Conservation (phyloP, 768 basidiomycete genomes). For the Myochromella boudieri region DNA sequence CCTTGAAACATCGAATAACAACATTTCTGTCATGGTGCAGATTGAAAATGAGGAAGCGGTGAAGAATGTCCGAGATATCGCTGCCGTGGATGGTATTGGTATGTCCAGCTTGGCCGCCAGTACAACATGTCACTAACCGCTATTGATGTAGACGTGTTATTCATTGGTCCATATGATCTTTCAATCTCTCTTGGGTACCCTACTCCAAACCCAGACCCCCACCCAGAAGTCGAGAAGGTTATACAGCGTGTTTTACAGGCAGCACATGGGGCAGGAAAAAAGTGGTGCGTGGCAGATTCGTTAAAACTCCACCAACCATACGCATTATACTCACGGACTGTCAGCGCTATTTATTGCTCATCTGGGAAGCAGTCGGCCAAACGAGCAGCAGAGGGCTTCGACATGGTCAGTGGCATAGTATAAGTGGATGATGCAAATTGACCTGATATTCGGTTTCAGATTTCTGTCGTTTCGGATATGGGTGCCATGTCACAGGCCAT, state of each 20-base stretch:
- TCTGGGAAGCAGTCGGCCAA: constrained; percentile 21
- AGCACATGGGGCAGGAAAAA: constrained; percentile 57
- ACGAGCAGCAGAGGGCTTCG: constrained; percentile 24
- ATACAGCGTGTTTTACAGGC: constrained; percentile 53
- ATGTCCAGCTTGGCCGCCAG: constrained; percentile 15
- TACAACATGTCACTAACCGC: background rate
- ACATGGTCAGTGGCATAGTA: constrained; percentile 19
- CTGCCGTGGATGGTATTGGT: constrained; percentile 63
- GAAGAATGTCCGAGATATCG: constrained; percentile 59
- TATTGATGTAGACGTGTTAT: constrained; percentile 28
- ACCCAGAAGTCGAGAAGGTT: constrained; percentile 59
- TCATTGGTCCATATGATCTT: constrained; percentile 68
- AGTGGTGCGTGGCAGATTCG: constrained; percentile 51
- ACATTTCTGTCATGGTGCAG: constrained; percentile 59
- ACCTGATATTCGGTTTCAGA: constrained; percentile 2
- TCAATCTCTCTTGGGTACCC: constrained; percentile 62
- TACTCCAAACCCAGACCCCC: constrained; percentile 61
- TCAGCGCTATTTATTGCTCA: constrained; percentile 23
- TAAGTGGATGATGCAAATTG: background rate
- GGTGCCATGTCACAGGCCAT: constrained; percentile 17
- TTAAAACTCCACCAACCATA: background rate
- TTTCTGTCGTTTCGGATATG: constrained; percentile 20
- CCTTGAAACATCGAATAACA: constrained; percentile 52
- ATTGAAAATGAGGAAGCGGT: constrained; percentile 65
- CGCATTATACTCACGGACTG: background rate